Conservation (phyloP, 2,329 filamentous ascomycete species). For the Fusarium oxysporum region DNA sequence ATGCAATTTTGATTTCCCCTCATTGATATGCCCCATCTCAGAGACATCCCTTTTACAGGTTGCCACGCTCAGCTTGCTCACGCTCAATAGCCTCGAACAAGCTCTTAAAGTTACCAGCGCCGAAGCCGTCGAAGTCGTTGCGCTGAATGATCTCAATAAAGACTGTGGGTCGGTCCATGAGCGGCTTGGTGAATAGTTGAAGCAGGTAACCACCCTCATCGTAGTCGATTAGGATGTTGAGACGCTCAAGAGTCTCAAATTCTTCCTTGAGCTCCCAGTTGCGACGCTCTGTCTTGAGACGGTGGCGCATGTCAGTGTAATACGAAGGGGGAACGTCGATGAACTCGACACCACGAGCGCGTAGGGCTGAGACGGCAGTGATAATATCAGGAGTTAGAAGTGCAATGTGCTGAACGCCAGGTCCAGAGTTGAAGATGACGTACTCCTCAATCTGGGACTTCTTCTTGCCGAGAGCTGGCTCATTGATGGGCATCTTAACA, state of each 20-base stretch:
- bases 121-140: slow-evolving; percentile 90
- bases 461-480: slow-evolving; percentile 89
- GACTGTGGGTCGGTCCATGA: slow-evolving; percentile 94
- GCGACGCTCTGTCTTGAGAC: slow-evolving; percentile 73
- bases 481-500: slow-evolving; percentile 99
- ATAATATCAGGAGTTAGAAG: slow-evolving; percentile 86
- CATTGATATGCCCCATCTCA: not conserved
- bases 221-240: slow-evolving; percentile 95
- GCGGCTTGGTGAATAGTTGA: slow-evolving; percentile 83
- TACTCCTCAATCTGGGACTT: slow-evolving; percentile 96
- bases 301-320: slow-evolving; percentile 79
- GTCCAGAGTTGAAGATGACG: slow-evolving; percentile 87
- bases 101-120: slow-evolving; percentile 95
- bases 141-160: slow-evolving; percentile 97
- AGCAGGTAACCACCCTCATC: slow-evolving; percentile 90
- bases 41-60: slow-evolving; percentile 65
- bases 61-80: slow-evolving; percentile 88
- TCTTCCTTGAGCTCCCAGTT: slow-evolving; percentile 79
- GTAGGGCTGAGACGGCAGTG: slow-evolving; percentile 78
- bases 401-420: slow-evolving; percentile 94
- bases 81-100: slow-evolving; percentile 95
- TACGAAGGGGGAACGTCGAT: slow-evolving; percentile 90
- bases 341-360: slow-evolving; percentile 91
- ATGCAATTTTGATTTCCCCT: not conserved
- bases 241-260: slow-evolving; percentile 77